Percentiles rank a stretch among this genome's conserved stretches.
Evolutionary conservation across 2,329 filamentous ascomycete species (phyloP).

Genomic region (Exophiala xenobiotica): DNA sequence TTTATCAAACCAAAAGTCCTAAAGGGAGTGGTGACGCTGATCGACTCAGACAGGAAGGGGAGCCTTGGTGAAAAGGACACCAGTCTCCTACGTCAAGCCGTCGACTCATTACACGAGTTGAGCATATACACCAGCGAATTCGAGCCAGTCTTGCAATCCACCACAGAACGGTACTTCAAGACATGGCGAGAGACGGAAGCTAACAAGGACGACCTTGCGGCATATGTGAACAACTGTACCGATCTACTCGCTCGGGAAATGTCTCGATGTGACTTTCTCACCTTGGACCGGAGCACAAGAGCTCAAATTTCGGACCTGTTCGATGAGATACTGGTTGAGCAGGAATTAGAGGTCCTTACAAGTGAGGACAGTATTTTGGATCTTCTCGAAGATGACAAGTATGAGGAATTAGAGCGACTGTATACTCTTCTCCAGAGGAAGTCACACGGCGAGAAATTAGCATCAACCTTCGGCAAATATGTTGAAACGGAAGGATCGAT

Average conservation of each 20-base stretch:
- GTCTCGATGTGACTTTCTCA: constrained; percentile 73
- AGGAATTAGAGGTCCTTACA: constrained; percentile 66
- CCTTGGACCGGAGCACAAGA: constrained; percentile 80
- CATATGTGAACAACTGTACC: constrained; percentile 72
- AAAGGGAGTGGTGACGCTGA: constrained; percentile 73
- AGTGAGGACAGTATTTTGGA: constrained; percentile 67
- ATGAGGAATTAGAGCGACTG: constrained; percentile 69
- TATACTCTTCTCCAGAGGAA: constrained; percentile 76
- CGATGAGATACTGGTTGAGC: constrained; percentile 68
- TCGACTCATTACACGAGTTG: constrained; percentile 83
- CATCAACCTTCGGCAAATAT: constrained; percentile 72
- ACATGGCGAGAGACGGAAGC: constrained; percentile 69
- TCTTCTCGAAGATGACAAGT: constrained; percentile 69
- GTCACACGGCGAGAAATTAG: constrained; percentile 67
- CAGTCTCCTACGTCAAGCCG: constrained; percentile 67
- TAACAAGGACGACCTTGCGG: constrained; percentile 61
- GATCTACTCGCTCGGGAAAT: constrained; percentile 70
- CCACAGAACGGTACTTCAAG: constrained; percentile 67
- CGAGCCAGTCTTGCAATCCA: constrained; percentile 69
- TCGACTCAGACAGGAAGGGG: constrained; percentile 67
- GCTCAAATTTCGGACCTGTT: constrained; percentile 71
- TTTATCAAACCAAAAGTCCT: constrained; percentile 55
- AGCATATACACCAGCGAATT: constrained; percentile 77
- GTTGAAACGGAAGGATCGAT: constrained; percentile 70
- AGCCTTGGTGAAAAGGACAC: constrained; percentile 57